phyloP scores from a whole-genome alignment of 108 stramenopile species.

The Cyclostephanos invisitatus region DNA sequence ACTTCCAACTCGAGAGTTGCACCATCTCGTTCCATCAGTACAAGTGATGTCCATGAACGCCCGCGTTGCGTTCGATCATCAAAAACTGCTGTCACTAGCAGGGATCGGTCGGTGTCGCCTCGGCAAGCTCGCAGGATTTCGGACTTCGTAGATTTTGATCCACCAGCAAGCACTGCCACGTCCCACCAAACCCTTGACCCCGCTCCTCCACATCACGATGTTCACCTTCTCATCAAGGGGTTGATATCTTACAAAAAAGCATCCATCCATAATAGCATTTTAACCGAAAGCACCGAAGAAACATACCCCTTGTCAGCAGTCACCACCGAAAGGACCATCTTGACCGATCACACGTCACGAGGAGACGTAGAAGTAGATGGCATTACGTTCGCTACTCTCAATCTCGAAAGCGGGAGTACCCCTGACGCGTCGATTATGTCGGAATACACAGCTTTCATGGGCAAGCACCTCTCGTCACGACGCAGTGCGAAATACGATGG shows the following conservation, averaged over 20 bases:
- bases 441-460: not conserved
- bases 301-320: not conserved
- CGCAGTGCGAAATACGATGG: not conserved
- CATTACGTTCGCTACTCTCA: not conserved
- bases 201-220: not conserved
- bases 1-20: no score
- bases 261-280: not conserved
- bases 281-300: not conserved
- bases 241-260: not conserved
- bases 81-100: not conserved
- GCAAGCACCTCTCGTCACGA: not conserved
- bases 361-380: not conserved
- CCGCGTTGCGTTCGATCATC: not conserved
- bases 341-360: not conserved
- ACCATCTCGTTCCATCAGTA: no score
- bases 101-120: not conserved
- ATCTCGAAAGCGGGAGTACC: not conserved
- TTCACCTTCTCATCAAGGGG: not conserved
- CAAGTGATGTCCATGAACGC: not conserved
- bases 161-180: not conserved
- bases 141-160: not conserved
- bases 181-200: not conserved
- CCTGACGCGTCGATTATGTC: not conserved
- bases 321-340: not conserved
- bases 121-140: not conserved